Base-by-base conservation (phyloP, 108 stramenopile genomes). In the Nitzschia sp. region DNA sequence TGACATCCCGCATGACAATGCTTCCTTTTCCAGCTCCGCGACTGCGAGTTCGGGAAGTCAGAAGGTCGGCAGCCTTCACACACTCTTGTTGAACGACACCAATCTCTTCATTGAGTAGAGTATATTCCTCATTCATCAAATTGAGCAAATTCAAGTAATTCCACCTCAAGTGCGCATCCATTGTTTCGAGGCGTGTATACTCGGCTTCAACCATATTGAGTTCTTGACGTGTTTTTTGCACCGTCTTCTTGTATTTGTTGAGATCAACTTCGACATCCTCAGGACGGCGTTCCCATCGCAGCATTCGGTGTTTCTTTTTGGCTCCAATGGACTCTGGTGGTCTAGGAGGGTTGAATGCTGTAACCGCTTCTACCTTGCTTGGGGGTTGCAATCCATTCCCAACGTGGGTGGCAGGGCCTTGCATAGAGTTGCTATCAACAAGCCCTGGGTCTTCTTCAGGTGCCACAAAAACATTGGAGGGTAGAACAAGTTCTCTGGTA, bases 261-360 rank as follows among this genome's bases (percentile, higher is more conserved):
- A 94, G 67, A 54, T 94, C 90, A 14, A 75, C 71, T 52, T 90
- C 88, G 11, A 94, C 80, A 51, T 90, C 90, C 21, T 81, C 63
- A 14, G 93, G 93, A 24, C 86, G 61, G 25, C 73, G 76, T 66
- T 94, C 88, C 93, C 93, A 94, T 54, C 93, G 73, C 43, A 79
- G 69, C 78, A 94, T 70, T 39, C 93, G 76, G 67, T 88, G 84
- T 54, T 83, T 85, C 56, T 90, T 90, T 64, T 94, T 94, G 40
- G 77, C 39, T 0, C 83, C 86, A 21, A 82, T 77, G 1, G 90
- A 91, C 65, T 94, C 90, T n/a, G 90, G 93, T 53, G 86, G 90
- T 41, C 89, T 81, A 9, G 93, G 93, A 14, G 93, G 93, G 70
- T 91, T 86, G 64, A 91, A 91, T 29, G 89, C 82, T 12, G 83